Base-by-base conservation (phyloP, 495 filamentous ascomycete genomes). In the Parmelia sp. region DNA sequence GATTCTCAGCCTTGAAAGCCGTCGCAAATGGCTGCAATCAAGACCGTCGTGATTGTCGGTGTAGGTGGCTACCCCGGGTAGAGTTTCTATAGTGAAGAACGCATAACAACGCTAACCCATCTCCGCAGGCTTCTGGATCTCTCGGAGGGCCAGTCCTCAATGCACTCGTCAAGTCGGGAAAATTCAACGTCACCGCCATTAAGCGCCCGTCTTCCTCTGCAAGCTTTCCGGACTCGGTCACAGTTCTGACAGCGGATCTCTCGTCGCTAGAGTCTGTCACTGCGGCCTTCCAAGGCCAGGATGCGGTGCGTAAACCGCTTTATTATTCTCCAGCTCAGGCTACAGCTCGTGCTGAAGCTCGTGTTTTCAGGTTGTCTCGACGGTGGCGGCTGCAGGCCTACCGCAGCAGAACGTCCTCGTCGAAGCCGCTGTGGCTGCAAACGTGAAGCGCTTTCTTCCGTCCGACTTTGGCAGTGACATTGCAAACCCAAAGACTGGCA, bases 381-480 rank as follows among this genome's bases (percentile, higher is more conserved):
- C 79, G 6, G 68, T 88, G 7, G 75, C 72, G 21, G 66, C 71
- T 7, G 55, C 66, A 0, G 74, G 70, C 0, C 42, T 84, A 25
- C 64, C 66, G 1, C 68, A 66, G 0, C 83, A 88, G 63, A 71
- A 71, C 11, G 62, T 69, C 0, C 74, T 87, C 31, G 78, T 89
- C 17, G 85, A 89, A 60, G 88, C 86, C 3, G 79, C 84, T 0
- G 70, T 84, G 23, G 77, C 77, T 0, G 86, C 83, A 1, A 79
- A 80, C 19, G 84, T 90, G 4, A 76, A 80, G 70, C 80, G 86
- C 35, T 86, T 87, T 66, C 76, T 90, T 51, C 87, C 86, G 0
- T 83, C 81, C 15, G 85, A 88, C 65, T 91, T 84, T 64, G 88
- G 87, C 44, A 74, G 70, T 53, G 75, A 85, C 60, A 74, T 74